Conservation (phyloP, 768 basidiomycete species). For the Boletus insuetus region DNA sequence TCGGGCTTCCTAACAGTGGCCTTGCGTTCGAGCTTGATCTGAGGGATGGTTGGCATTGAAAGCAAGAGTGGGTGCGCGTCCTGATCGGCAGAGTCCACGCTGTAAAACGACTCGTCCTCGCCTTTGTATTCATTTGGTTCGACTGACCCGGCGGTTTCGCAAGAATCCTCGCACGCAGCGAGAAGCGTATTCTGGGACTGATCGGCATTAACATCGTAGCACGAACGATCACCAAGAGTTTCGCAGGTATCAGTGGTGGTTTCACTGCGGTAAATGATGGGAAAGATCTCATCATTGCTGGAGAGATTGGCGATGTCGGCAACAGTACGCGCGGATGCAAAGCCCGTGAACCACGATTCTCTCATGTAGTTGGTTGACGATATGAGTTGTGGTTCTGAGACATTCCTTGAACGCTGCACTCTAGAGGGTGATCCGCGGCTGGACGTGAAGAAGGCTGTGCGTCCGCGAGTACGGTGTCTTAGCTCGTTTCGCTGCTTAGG, state of each 20-base stretch:
- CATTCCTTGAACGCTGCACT: slow-evolving; percentile 13
- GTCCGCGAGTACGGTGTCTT: slow-evolving; percentile 3
- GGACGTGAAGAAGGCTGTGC: not conserved
- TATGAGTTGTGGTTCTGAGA: slow-evolving; percentile 22
- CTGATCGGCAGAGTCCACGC: slow-evolving; percentile 25
- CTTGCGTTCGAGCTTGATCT: slow-evolving; percentile 27
- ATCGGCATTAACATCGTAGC: not conserved
- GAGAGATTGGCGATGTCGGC: slow-evolving; percentile 9
- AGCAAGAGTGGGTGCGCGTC: slow-evolving; percentile 21
- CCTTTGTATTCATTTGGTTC: not conserved
- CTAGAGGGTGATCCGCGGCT: not conserved
- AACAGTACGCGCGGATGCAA: slow-evolving; percentile 7
- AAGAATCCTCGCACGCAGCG: not conserved
- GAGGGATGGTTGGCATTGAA: slow-evolving; percentile 29
- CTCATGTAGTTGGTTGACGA: slow-evolving; percentile 16
- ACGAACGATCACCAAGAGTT: not conserved
- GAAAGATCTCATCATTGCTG: not conserved
- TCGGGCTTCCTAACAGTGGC: slow-evolving; percentile 20
- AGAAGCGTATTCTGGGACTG: not conserved
- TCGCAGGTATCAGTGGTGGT: not conserved
- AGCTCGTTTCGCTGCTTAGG: not conserved
- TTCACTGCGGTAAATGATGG: not conserved
- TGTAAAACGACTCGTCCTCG: slow-evolving; percentile 25
- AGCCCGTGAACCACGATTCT: slow-evolving; percentile 18
- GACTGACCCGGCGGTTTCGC: not conserved